A percentile compares a stretch with the other conserved stretches of the same genome.
These are phyloP conservation scores for Phallus indusiatus DNA, from an alignment of 768 basidiomycete species.

Conservation along the genomic window DNA sequence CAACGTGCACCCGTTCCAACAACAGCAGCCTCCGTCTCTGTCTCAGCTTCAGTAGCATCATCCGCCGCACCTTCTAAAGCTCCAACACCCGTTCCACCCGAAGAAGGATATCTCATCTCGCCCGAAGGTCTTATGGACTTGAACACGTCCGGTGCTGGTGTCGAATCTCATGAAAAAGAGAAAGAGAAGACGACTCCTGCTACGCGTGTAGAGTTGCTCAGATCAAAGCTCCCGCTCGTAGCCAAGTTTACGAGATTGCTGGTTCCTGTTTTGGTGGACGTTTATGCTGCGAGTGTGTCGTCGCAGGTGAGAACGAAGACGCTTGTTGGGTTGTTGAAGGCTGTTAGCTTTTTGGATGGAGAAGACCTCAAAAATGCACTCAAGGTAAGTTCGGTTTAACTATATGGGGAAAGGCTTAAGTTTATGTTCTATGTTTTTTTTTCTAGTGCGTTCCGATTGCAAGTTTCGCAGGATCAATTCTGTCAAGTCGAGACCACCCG, in stretches of 20 bases:
- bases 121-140: conserved; percentile 11
- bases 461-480: conserved; percentile 87
- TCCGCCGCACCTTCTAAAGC: conserved; percentile 21
- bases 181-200: conserved; percentile 25
- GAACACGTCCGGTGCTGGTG: conserved; percentile 23
- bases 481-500: conserved; percentile 88
- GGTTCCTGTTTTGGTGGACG: conserved; percentile 91
- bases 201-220: conserved; percentile 67
- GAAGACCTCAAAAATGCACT: conserved; percentile 70
- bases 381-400: conserved; percentile 53
- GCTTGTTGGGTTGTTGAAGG: conserved; percentile 79
- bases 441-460: conserved; percentile 85
- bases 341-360: conserved; percentile 78
- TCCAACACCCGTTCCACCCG: conserved; percentile 16
- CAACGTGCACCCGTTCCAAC: conserved; percentile 42
- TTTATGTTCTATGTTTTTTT: neutral
- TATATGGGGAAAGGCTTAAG: no score
- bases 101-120: conserved; percentile 14
- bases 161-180: conserved; percentile 25
- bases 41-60: conserved; percentile 18
- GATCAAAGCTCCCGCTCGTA: conserved; percentile 66
- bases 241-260: conserved; percentile 80
- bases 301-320: conserved; percentile 83
- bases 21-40: conserved; percentile 16
- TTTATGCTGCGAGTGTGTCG: conserved; percentile 97